Evolutionary conservation across 2,329 filamentous ascomycete species (phyloP), one percentile per base, ranked within the genome.

Genomic region (Chaetomiaceae sp.): DNA sequence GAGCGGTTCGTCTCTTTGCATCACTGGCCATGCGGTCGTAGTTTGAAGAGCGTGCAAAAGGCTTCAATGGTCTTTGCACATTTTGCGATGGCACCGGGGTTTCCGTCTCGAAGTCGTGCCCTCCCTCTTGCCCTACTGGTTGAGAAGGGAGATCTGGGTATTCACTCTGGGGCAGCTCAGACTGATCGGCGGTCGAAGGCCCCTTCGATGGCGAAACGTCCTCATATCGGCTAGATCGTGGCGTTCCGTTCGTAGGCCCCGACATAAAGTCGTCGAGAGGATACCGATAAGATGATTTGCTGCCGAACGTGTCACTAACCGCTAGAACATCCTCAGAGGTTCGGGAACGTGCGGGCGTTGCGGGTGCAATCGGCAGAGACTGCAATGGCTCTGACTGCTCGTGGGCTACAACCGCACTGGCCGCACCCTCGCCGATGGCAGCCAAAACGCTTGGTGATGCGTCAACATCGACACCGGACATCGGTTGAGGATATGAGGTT

Each of bases 1-100:
- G 70, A 6, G 67, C 62, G 9, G 63, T 62, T 38, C 64, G 58
- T 25, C 59, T 53, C 54, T 63, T 64, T 1, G 61, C 57, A 21
- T 64, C 60, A 4, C 55, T 60, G 27, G 57, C 25, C 47, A 63
- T 61, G 33, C 54, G 48, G 21, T 53, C 48, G 48, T 62, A 62
- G 23, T 60, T 55, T 11, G 57, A 51, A 4, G 56, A 45, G 7
- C 61, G 61, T 47, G 62, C 52, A 32, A 65, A 63, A 8, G 58
- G 58, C 42, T 55, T 59, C 10, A 32, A 50, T 16, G 25, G n/a
- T 16, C 16, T 2, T 5, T 25, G 36, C 5, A 36, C 34, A 23
- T 46, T n/a, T 5, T 40, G 18, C 16, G 27, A 32, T 14, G 13
- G 6, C n/a, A n/a, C n/a, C 18, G 16, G 20, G 0, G 25, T 10